Percentiles rank a stretch among this genome's conserved stretches.
Conservation (phyloP, 2,329 filamentous ascomycete species). For the Sporothrix pallida region DNA sequence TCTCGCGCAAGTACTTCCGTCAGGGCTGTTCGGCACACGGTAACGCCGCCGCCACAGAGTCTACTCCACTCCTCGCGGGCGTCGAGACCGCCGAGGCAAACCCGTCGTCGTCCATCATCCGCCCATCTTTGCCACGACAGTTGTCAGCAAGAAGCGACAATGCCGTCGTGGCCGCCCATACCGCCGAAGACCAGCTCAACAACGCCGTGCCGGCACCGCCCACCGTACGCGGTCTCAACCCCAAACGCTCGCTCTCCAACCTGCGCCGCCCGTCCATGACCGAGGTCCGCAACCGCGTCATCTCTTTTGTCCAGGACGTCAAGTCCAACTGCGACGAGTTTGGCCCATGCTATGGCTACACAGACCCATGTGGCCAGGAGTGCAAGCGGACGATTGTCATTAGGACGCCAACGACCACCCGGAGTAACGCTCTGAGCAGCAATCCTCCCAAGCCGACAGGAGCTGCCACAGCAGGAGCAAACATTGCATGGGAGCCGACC, state of each 20-base stretch:
- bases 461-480: neutral
- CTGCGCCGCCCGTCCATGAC: constrained; percentile 60
- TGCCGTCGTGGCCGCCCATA: neutral
- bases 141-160: constrained; percentile 33
- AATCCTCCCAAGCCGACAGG: neutral
- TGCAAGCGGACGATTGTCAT: constrained; percentile 64
- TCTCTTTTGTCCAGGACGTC: constrained; percentile 70
- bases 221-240: constrained; percentile 28
- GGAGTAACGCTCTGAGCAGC: constrained; percentile 34
- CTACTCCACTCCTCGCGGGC: constrained; percentile 55
- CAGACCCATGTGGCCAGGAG: constrained; percentile 69
- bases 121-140: constrained; percentile 40
- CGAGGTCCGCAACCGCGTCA: constrained; percentile 60
- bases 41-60: constrained; percentile 48
- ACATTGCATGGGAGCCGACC: neutral
- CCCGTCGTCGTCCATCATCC: constrained; percentile 36
- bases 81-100: constrained; percentile 24
- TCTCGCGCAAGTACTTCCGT: neutral
- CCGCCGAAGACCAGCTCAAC: neutral
- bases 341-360: constrained; percentile 68
- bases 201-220: neutral
- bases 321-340: constrained; percentile 66
- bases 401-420: constrained; percentile 48
- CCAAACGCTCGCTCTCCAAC: constrained; percentile 35
- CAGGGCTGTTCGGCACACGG: neutral